Percentiles rank a stretch among this genome's conserved stretches.
Conservation (phyloP, 345 rosid species). For the Acer saccharum region DNA sequence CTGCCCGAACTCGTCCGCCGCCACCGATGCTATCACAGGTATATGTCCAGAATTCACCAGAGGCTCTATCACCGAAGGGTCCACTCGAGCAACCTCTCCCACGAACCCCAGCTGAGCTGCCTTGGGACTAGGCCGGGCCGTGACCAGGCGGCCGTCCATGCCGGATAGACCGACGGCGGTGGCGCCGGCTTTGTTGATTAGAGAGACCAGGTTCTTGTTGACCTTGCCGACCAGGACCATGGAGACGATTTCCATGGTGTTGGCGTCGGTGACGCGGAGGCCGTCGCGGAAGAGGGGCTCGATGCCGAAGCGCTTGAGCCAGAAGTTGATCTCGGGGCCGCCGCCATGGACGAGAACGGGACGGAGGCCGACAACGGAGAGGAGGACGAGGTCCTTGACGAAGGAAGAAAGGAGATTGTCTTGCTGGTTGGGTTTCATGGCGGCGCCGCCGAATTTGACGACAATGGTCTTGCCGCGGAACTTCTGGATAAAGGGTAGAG, state of each 20-base stretch:
- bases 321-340: conserved; percentile 84
- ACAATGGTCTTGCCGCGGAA: conserved; percentile 88
- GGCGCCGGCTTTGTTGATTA: conserved; percentile 80
- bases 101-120: conserved; percentile 78
- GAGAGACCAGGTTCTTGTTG: conserved; percentile 75
- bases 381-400: conserved; percentile 75
- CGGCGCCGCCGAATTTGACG: conserved; percentile 95
- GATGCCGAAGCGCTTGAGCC: conserved; percentile 67
- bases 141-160: conserved; percentile 81
- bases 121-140: conserved; percentile 71
- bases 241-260: conserved; percentile 91
- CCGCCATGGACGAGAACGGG: conserved; percentile 94
- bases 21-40: conserved; percentile 93
- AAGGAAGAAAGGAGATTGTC: conserved; percentile 66
- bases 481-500: conserved; percentile 90
- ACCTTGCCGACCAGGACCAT: conserved; percentile 91
- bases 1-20: conserved; percentile 73
- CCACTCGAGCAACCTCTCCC: conserved; percentile 76
- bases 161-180: conserved; percentile 90
- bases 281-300: conserved; percentile 73
- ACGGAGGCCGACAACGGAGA: conserved; percentile 85
- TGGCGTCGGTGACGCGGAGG: conserved; percentile 81
- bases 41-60: conserved; percentile 60
- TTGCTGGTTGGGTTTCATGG: conserved; percentile 56
- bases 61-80: conserved; percentile 56